Evolutionary conservation across 2,329 filamentous ascomycete species (phyloP).

Genomic region (Alternaria triticina): DNA sequence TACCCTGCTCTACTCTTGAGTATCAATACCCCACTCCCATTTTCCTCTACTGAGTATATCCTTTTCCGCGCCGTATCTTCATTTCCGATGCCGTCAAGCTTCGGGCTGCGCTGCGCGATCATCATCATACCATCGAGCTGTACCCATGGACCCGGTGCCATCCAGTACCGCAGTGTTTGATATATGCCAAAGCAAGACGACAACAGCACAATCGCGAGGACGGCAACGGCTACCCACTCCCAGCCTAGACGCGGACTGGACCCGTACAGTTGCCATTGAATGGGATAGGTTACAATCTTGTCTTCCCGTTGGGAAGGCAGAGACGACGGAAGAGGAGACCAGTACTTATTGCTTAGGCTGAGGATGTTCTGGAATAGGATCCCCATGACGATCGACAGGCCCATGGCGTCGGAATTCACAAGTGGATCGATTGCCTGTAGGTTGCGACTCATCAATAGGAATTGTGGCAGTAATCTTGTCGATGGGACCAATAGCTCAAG

Average conservation of each 20-base stretch:
- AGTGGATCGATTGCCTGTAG: background rate
- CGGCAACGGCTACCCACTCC: conserved; percentile 5
- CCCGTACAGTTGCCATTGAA: conserved; percentile 16
- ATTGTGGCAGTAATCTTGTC: background rate
- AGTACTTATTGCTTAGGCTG: conserved; percentile 4
- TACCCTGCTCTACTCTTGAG: background rate
- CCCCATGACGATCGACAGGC: conserved; percentile 1
- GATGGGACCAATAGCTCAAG: background rate
- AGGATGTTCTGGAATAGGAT: conserved; percentile 8
- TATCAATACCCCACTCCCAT: background rate
- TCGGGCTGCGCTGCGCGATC: conserved; percentile 3
- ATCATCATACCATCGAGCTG: conserved; percentile 6
- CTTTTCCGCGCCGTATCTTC: background rate
- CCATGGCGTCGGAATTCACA: conserved; percentile 1
- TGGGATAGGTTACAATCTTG: background rate
- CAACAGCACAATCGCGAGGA: background rate
- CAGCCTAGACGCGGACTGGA: conserved; percentile 2
- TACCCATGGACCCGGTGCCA: conserved; percentile 1
- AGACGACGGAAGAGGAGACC: background rate
- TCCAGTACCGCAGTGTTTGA: conserved; percentile 1
- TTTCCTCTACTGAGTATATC: background rate
- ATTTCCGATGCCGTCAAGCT: background rate
- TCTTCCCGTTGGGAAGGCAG: background rate
- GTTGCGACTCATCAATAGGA: conserved; percentile 1
- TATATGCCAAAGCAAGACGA: background rate